Evolutionary conservation across 176 grass and related monocot genomes (phyloP).

Genomic region (Urochloa ruziziensis): DNA sequence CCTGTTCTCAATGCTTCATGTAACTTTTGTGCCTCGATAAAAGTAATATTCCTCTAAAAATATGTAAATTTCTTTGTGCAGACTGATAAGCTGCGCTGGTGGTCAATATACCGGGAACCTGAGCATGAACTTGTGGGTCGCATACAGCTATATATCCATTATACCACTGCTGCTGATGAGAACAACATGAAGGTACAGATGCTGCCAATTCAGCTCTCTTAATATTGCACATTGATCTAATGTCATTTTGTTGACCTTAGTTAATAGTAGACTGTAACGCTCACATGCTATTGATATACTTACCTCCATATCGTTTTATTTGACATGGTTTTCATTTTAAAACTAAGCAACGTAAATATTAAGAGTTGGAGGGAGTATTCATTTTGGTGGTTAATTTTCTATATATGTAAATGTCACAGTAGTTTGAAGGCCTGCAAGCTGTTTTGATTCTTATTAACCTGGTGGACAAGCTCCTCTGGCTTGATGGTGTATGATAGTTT

Average conservation of each 20-base stretch:
- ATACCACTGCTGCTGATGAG: conserved; percentile 82
- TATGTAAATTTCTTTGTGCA: conserved; percentile 37
- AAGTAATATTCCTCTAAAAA: conserved; percentile 19
- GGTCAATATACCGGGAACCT: conserved; percentile 87
- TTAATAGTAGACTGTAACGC: background rate
- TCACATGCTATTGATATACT: background rate
- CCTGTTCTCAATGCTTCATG: background rate
- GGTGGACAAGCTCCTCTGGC: background rate
- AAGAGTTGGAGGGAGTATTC: no score
- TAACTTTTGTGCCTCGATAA: background rate
- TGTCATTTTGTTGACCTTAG: background rate
- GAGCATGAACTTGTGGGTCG: conserved; percentile 93
- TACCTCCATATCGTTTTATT: no score
- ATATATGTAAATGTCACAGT: background rate
- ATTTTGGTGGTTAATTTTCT: background rate
- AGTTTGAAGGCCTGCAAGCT: background rate
- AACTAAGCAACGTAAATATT: no score
- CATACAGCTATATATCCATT: conserved; percentile 75
- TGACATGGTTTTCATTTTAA: no score
- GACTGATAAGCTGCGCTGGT: conserved; percentile 93
- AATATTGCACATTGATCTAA: background rate
- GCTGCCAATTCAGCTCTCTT: background rate
- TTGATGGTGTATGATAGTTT: background rate
- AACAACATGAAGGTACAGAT: conserved; percentile 84
- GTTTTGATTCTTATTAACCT: background rate